Evolutionary conservation across 2,329 filamentous ascomycete species (phyloP), one percentile per base, ranked within the genome.

Genomic region (Lecanicillium sp.): DNA sequence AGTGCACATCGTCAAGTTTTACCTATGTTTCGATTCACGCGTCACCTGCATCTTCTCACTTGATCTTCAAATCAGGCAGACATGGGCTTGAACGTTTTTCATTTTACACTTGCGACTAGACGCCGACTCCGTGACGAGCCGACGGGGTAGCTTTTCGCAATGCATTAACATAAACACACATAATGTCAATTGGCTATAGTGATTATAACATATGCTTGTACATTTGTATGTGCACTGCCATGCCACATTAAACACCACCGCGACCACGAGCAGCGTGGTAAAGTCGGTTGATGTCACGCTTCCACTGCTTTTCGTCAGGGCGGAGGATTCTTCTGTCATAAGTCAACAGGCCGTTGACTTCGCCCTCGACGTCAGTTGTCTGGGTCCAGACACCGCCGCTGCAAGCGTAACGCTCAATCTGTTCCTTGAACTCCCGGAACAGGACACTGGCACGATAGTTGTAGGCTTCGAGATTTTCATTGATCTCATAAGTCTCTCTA

Each of bases 321-420:
- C 81, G 64, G 25, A 80, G 53, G 0, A 81, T 42, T 1, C 79
- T 65, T 2, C 81, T 72, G 54, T 86, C 81, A 48, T 84, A 84
- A 0, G 80, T 84, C 47, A 84, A 55, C 41, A 87, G 61, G 0
- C 82, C 82, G 47, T 86, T 87, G 8, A 86, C 77, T 54, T 86
- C 82, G 4, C 81, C 81, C 53, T 86, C 81, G 0, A 86, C 81
- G 48, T 86, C 82, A 0, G 78, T 83, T 0, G 81, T 86, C 62
- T 86, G 81, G 1, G 82, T 86, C 71, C 79, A 86, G 0, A 86
- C 72, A 10, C 72, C 82, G 0, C 75, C 81, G 25, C 74, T 81
- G 58, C 82, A 86, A 0, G 74, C 67, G 40, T 68, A 84, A 10
- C 58, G 59, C 42, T 74, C 65, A 22, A 84, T 72, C 50, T 81